Percentiles rank a stretch among this genome's conserved stretches.
Evolutionary conservation across 2,329 filamentous ascomycete species (phyloP).

Genomic region (Fusarium newnesense): DNA sequence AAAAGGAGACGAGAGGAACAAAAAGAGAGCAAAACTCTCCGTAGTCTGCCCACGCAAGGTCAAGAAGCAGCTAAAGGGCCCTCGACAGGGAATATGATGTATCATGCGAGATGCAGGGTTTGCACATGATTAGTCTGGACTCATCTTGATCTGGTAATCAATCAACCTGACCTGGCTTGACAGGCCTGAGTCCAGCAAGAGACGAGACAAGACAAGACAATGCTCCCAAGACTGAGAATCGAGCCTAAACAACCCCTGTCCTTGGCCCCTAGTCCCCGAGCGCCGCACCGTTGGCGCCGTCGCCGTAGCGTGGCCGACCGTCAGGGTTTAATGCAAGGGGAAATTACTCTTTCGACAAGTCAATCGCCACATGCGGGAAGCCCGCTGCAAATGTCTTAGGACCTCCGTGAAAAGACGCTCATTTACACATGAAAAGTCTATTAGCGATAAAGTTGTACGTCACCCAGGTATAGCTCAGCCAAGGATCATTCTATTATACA

Average conservation of each 20-base stretch:
- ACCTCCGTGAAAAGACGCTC: neutral
- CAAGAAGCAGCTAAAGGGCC: neutral
- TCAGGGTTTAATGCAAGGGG: slow-evolving; percentile 44
- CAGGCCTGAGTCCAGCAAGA: neutral
- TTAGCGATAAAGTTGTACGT: neutral
- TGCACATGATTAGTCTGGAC: slow-evolving; percentile 1
- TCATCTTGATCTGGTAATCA: neutral
- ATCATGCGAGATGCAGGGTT: neutral
- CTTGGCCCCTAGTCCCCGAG: slow-evolving; percentile 17
- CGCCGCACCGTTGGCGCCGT: slow-evolving; percentile 45
- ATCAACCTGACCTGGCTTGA: neutral
- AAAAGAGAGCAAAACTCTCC: slow-evolving; percentile 5
- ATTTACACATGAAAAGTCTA: neutral
- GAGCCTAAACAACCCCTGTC: slow-evolving; percentile 13
- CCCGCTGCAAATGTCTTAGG: slow-evolving; percentile 11
- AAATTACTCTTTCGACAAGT: slow-evolving; percentile 30
- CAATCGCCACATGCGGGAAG: slow-evolving; percentile 3
- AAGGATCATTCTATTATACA: neutral
- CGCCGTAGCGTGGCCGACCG: slow-evolving; percentile 36
- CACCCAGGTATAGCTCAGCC: neutral
- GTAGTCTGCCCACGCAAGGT: slow-evolving; percentile 1
- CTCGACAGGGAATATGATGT: neutral
- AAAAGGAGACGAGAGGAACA: neutral
- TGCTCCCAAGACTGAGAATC: slow-evolving; percentile 15
- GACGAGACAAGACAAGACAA: slow-evolving; percentile 3